phyloP scores from a whole-genome alignment of 140 eudicot species.

The Anethum foeniculum region DNA sequence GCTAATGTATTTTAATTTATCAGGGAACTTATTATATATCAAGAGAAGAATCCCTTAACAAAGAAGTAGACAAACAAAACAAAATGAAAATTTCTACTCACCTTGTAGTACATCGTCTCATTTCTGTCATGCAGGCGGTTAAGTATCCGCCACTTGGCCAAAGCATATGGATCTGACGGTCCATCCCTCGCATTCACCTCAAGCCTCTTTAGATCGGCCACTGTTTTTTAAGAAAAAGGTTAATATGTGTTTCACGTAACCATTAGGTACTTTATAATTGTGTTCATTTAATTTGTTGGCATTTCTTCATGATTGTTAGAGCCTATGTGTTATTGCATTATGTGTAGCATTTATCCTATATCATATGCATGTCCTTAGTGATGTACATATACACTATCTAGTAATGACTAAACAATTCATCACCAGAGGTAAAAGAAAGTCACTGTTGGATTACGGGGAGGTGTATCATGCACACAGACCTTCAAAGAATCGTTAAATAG shows the following conservation, averaged over 20 bases:
- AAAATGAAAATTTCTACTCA: conserved; percentile 21
- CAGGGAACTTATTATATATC: neutral
- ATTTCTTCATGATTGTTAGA: neutral
- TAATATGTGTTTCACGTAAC: neutral
- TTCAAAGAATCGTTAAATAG: neutral
- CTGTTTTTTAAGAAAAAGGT: conserved; percentile 34
- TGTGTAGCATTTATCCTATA: neutral
- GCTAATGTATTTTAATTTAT: neutral
- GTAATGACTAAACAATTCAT: neutral
- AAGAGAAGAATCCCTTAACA: neutral
- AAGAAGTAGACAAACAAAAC: neutral
- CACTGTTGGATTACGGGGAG: neutral
- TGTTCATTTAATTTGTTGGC: neutral
- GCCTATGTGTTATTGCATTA: neutral
- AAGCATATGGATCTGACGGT: conserved; percentile 75
- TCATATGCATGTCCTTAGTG: neutral
- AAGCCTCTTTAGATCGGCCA: conserved; percentile 88
- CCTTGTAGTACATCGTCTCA: conserved; percentile 99
- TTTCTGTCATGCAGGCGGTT: conserved; percentile 95
- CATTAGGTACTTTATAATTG: neutral
- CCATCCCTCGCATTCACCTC: conserved; percentile 84
- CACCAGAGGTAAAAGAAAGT: neutral
- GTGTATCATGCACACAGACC: neutral
- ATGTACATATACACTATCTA: neutral
- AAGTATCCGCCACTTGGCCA: conserved; percentile 95